These are phyloP conservation scores for Truncatella angustata DNA, from an alignment of 2,329 filamentous ascomycete genomes.

Conservation along the genomic window DNA sequence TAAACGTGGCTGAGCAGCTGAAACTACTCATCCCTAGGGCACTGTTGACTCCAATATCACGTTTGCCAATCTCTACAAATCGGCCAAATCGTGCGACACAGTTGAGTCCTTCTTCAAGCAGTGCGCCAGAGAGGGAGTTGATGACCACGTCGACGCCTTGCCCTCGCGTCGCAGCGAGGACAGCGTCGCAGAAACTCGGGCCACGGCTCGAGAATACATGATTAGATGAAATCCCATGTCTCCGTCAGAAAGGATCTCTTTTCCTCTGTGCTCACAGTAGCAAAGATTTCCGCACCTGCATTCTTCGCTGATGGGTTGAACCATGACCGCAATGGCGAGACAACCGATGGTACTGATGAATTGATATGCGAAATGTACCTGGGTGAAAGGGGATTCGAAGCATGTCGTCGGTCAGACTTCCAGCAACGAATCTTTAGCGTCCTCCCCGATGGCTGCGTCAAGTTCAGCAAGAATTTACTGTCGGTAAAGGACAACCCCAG, in stretches of 20 bases:
- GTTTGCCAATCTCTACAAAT: slow-evolving; percentile 25
- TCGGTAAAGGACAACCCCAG: too few relatives aligned
- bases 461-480: too few relatives aligned
- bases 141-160: slow-evolving; percentile 12
- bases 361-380: too few relatives aligned
- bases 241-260: slow-evolving; percentile 5
- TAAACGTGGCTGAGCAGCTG: slow-evolving; percentile 43
- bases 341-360: too few relatives aligned
- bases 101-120: slow-evolving; percentile 26
- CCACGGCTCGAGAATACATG: slow-evolving; percentile 8
- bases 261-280: slow-evolving; percentile 2
- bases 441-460: too few relatives aligned
- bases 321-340: too few relatives aligned
- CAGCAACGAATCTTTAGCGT: too few relatives aligned
- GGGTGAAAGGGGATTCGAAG: too few relatives aligned
- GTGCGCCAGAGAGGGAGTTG: slow-evolving; percentile 26
- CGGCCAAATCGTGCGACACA: slow-evolving; percentile 29
- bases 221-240: slow-evolving; percentile 1
- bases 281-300: too few relatives aligned
- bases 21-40: slow-evolving; percentile 47
- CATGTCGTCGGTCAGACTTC: too few relatives aligned
- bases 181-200: slow-evolving; percentile 2
- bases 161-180: not conserved
- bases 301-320: too few relatives aligned
- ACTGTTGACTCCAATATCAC: slow-evolving; percentile 23